Base-by-base conservation (phyloP, 768 basidiomycete species). In the Mycena indigotica region DNA sequence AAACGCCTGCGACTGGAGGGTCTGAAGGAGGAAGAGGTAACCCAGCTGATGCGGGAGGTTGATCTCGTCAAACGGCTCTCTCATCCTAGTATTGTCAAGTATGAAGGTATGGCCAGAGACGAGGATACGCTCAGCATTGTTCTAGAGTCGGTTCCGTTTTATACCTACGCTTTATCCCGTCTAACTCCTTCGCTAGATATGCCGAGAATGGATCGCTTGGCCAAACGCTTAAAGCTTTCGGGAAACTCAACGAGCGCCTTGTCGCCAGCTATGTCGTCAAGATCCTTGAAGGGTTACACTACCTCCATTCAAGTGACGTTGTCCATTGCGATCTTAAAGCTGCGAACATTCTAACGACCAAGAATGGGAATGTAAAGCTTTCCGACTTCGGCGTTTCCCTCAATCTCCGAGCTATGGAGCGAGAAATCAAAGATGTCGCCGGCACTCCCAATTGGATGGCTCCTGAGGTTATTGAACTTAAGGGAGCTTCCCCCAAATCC, bases 391-490 rank as follows among this genome's bases (percentile, higher is more conserved):
- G 96, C 45, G 96, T 98, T 15, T 98, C 95, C 23, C 86, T 98
- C 60, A 97, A 96, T 71, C 82, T 98, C 66, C 86, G 92, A 46
- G 94, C 94, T 0, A 86, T 98, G 83, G 89, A 89, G 65, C 81
- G 84, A 24, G 89, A 92, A 67, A 87, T 85, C 64, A 88, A 91
- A 69, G 91, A 90, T 65, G 89, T 93, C 25, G 88, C 91, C 6
- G 96, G 96, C 10, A 99, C 96, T 10, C 96, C 96, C 15, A 96
- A 98, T 67, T 99, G 96, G 96, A 98, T 99, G 95, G 95, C 95
- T 12, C 96, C 96, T 2, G 96, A 99, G 73, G 92, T 98, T 50
- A 98, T 99, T 60, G 89, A 94, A 69, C 83, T 98, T 54, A 90
- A 94, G 70, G 95, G 95, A 3, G 92, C 96, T 6, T 89, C 91